Base-by-base conservation (phyloP, 148 eudicot genomes). In the Simmondsia chinensis region DNA sequence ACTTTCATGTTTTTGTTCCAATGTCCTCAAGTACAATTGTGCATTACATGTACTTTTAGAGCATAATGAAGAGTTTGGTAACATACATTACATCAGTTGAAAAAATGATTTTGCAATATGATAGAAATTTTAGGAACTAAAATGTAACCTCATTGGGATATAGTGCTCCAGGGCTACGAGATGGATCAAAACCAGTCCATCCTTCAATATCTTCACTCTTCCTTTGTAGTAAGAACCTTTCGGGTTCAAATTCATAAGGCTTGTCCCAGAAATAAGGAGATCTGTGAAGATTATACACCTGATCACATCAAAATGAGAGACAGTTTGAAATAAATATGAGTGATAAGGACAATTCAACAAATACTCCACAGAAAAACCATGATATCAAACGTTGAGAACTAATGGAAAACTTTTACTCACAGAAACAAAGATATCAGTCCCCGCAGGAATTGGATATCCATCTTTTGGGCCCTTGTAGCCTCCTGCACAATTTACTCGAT, bases 261-360 rank as follows among this genome's bases (percentile, higher is more conserved):
- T 71, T 73, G 57, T 86, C 96, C 99, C 99, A 91, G 52, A 79
- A 82, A 56, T 74, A 69, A 18, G 99, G 99, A 56, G 99, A 91
- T 68, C 99, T 70, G 48, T 91, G 99, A 46, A 91, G 95, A 76
- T 91, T 91, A 61, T 82, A 91, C 39, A 91, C 88, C 99, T 89
- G 68, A n/a, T n/a, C n/a, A n/a, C n/a, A n/a, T n/a, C n/a, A n/a
- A n/a, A n/a, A n/a, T n/a, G n/a, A n/a, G n/a, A n/a, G n/a, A n/a
- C n/a, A n/a, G n/a, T n/a, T n/a, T n/a, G n/a, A n/a, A n/a, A n/a
- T n/a, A n/a, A n/a, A n/a, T n/a, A n/a, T n/a, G n/a, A n/a, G n/a
- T n/a, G n/a, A n/a, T n/a, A n/a, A n/a, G n/a, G n/a, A n/a, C n/a
- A n/a, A n/a, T n/a, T n/a, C n/a, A n/a, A n/a, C n/a, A n/a, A n/a